These are phyloP conservation scores for Groenewaldozyma sp. DNA, from an alignment of 1,139 yeast species.

Conservation along the genomic window DNA sequence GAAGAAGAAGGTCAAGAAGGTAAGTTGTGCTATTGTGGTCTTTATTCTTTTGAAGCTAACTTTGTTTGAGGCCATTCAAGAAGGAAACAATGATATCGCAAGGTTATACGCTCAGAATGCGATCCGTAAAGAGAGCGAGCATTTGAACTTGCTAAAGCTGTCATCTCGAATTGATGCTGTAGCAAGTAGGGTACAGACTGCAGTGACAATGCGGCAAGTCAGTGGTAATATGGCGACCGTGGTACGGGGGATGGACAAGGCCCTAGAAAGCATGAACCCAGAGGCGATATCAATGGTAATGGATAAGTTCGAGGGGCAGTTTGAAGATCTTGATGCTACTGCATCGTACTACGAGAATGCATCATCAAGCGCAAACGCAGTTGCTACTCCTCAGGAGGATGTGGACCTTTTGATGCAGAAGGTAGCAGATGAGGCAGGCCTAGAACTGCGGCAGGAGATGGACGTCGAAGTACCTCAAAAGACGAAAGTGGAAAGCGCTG, in stretches of 20 bases:
- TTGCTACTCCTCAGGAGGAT: slow-evolving; percentile 88
- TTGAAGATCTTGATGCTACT: slow-evolving; percentile 91
- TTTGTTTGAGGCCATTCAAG: slow-evolving; percentile 48
- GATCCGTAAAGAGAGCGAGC: slow-evolving; percentile 81
- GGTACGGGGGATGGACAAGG: slow-evolving; percentile 92
- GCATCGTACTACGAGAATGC: slow-evolving; percentile 89
- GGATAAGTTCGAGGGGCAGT: slow-evolving; percentile 95
- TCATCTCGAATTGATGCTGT: slow-evolving; percentile 94
- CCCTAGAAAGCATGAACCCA: slow-evolving; percentile 90
- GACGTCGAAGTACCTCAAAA: slow-evolving; percentile 35
- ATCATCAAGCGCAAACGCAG: slow-evolving; percentile 80
- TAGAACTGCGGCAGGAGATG: slow-evolving; percentile 79
- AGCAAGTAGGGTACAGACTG: slow-evolving; percentile 92
- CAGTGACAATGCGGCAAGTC: slow-evolving; percentile 92
- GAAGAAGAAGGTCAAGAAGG: slow-evolving; percentile 79
- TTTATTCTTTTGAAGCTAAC: not conserved
- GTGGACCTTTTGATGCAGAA: slow-evolving; percentile 87
- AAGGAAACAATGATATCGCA: slow-evolving; percentile 89
- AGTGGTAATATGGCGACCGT: slow-evolving; percentile 92
- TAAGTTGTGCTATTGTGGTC: slow-evolving; percentile 17
- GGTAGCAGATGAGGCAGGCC: slow-evolving; percentile 96
- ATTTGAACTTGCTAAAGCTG: slow-evolving; percentile 68
- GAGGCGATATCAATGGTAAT: slow-evolving; percentile 83
- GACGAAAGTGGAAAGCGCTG: slow-evolving; percentile 39
- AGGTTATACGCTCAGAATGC: slow-evolving; percentile 93